Conservation (phyloP, 495 filamentous ascomycete genomes). For the Lentithecium fluviatile region DNA sequence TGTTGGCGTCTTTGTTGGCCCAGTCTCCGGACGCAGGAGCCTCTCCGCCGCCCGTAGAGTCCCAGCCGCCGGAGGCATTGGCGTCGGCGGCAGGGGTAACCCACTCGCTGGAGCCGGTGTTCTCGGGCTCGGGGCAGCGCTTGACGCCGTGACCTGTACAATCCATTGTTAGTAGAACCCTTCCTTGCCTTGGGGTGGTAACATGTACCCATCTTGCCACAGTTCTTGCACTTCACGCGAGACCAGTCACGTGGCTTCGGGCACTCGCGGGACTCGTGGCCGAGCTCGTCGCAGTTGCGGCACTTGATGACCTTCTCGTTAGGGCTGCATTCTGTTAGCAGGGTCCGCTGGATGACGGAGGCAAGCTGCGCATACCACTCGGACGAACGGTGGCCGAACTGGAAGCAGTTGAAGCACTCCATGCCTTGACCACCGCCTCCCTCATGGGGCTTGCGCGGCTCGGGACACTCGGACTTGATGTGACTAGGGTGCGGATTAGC, state of each 20-base stretch:
- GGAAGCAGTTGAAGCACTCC: slow-evolving; percentile 61
- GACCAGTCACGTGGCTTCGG: slow-evolving; percentile 30
- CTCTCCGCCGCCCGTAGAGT: background rate
- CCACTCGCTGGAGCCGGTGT: background rate
- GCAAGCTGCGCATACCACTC: slow-evolving; percentile 47
- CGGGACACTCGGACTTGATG: slow-evolving; percentile 62
- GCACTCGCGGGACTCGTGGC: slow-evolving; percentile 55
- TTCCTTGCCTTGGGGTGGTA: background rate
- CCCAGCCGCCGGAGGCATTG: slow-evolving; percentile 10
- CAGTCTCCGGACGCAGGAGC: background rate
- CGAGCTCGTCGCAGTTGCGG: slow-evolving; percentile 70
- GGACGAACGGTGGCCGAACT: background rate
- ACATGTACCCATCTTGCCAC: slow-evolving; percentile 38
- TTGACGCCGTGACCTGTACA: slow-evolving; percentile 25
- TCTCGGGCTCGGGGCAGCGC: slow-evolving; percentile 28
- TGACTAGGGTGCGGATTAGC: slow-evolving; percentile 45
- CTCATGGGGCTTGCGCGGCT: slow-evolving; percentile 62
- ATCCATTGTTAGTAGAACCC: slow-evolving; percentile 2
- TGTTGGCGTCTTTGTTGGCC: background rate
- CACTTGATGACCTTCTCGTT: slow-evolving; percentile 57
- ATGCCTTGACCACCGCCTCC: slow-evolving; percentile 69
- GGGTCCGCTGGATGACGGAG: background rate
- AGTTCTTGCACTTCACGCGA: slow-evolving; percentile 36
- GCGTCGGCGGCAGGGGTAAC: background rate
- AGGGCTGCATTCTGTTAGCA: slow-evolving; percentile 47